Evolutionary conservation across 1,139 yeast genomes (phyloP).

Genomic region (Pichia sorboxylosa): DNA sequence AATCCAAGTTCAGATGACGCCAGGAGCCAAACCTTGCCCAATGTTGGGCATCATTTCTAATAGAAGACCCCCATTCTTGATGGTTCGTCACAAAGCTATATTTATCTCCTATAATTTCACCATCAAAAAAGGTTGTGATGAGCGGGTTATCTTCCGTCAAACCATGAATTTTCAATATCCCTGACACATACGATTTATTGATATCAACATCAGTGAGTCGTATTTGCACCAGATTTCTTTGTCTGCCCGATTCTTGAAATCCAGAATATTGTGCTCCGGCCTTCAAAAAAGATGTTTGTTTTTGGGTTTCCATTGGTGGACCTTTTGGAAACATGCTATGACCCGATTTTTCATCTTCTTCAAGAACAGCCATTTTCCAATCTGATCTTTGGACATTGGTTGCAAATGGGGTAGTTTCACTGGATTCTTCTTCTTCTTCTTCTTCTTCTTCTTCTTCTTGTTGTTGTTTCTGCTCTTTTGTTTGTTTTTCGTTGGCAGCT

Average conservation of each 20-base stretch:
- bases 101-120: conserved; percentile 65
- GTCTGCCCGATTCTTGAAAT: conserved; percentile 61
- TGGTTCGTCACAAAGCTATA: conserved; percentile 36
- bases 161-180: conserved; percentile 71
- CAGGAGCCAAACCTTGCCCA: conserved; percentile 71
- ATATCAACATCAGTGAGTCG: conserved; percentile 62
- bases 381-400: no score
- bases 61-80: conserved; percentile 48
- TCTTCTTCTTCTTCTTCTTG: no score
- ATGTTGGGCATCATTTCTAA: conserved; percentile 66
- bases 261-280: conserved; percentile 61
- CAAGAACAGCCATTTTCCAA: no score
- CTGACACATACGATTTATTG: conserved; percentile 50
- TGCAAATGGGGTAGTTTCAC: no score
- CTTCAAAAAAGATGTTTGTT: conserved; percentile 31
- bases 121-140: conserved; percentile 77
- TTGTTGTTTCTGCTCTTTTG: no score
- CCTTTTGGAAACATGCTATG: no score
- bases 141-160: conserved; percentile 67
- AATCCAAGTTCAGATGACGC: conserved; percentile 29
- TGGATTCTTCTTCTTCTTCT: no score
- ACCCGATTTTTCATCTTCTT: no score
- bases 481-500: no score
- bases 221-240: conserved; percentile 59
- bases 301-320: neutral